Percentiles rank a stretch among this genome's conserved stretches.
phyloP scores from a whole-genome alignment of 352 stramenopile genomes.

The Globisporangium iwayamae region DNA sequence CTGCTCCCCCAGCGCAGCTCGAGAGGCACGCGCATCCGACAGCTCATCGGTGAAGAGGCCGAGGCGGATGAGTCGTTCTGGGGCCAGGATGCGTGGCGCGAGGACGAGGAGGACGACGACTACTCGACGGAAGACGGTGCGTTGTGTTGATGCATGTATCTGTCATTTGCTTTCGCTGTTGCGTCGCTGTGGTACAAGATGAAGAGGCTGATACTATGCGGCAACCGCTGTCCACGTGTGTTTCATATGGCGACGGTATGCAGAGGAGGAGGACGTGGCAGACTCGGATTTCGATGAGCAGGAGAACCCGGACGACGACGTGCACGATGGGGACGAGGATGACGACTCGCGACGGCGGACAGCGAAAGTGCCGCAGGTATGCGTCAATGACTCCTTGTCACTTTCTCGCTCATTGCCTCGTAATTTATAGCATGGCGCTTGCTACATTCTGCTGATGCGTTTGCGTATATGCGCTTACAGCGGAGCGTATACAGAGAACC shows the following conservation, averaged over 20 bases:
- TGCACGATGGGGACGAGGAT: conserved; percentile 68
- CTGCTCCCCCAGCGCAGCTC: conserved; percentile 60
- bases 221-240: background rate
- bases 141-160: background rate
- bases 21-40: conserved; percentile 72
- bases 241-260: background rate
- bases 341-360: conserved; percentile 26
- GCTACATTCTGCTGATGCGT: background rate
- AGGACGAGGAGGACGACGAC: conserved; percentile 81
- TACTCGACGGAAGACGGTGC: conserved; percentile 87
- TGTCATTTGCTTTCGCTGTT: background rate
- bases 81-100: conserved; percentile 80
- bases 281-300: conserved; percentile 88
- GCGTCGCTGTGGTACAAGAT: background rate
- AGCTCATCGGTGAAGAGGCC: conserved; percentile 83
- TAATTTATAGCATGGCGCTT: background rate
- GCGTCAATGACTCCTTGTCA: background rate
- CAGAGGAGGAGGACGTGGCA: conserved; percentile 87
- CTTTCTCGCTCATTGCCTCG: background rate
- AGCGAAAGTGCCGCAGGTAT: conserved; percentile 17
- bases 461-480: background rate
- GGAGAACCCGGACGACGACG: conserved; percentile 74
- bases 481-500: conserved; percentile 28
- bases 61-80: conserved; percentile 88
- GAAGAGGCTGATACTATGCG: background rate